Evolutionary conservation across 2,329 filamentous ascomycete genomes (phyloP).

Genomic region (Teratosphaeria nubilosa): DNA sequence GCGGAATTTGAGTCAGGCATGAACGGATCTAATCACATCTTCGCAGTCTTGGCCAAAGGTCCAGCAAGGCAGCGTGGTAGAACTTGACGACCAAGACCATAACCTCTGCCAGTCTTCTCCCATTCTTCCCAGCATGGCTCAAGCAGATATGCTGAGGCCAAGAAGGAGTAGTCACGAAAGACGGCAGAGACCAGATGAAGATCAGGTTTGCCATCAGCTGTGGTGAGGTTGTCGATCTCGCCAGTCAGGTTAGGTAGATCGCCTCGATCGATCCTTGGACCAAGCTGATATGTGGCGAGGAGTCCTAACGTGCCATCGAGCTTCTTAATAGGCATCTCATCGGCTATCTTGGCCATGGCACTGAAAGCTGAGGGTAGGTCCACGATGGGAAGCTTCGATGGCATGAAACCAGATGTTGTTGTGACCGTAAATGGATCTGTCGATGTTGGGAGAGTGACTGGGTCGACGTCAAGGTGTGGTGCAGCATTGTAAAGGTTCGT

Average conservation of each 20-base stretch:
- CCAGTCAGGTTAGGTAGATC: conserved; percentile 68
- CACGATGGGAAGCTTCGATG: conserved; percentile 41
- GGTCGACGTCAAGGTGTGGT: conserved; percentile 20
- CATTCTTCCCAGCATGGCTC: conserved; percentile 80
- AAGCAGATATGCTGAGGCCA: conserved; percentile 79
- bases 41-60: conserved; percentile 73
- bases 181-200: conserved; percentile 73
- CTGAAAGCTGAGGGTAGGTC: conserved; percentile 64
- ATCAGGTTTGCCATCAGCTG: conserved; percentile 55
- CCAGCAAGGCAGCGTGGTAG: conserved; percentile 67
- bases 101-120: conserved; percentile 51
- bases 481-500: conserved; percentile 11
- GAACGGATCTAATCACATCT: conserved; percentile 58
- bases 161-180: conserved; percentile 85
- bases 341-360: conserved; percentile 59
- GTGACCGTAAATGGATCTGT: conserved; percentile 60
- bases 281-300: conserved; percentile 63
- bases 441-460: conserved; percentile 15
- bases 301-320: conserved; percentile 64
- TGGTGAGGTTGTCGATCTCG: conserved; percentile 39
- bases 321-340: conserved; percentile 70
- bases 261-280: conserved; percentile 54
- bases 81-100: conserved; percentile 65
- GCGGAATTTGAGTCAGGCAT: neutral
- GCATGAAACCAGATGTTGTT: conserved; percentile 63